Evolutionary conservation across 257 asterid genomes (phyloP).

Genomic region (Fraxinus quadrangulata): DNA sequence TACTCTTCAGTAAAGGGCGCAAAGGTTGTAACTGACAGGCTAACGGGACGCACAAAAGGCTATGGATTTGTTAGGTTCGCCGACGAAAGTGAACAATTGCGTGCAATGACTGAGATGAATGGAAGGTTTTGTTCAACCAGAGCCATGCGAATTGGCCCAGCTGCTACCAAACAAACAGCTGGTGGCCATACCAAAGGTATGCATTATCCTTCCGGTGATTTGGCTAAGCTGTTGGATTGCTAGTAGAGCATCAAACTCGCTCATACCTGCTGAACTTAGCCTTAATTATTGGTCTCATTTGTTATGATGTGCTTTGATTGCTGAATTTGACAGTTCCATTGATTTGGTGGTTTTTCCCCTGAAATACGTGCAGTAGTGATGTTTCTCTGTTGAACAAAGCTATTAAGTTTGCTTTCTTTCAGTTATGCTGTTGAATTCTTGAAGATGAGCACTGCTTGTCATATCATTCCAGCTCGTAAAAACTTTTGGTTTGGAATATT

Average conservation of each 20-base stretch:
- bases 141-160: slow-evolving; percentile 93
- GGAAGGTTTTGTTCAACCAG: slow-evolving; percentile 90
- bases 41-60: slow-evolving; percentile 85
- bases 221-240: slow-evolving; percentile 5
- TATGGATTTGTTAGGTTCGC: slow-evolving; percentile 83
- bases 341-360: slow-evolving; percentile 24
- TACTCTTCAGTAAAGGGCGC: slow-evolving; percentile 83
- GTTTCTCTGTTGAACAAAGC: slow-evolving; percentile 41
- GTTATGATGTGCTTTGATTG: slow-evolving; percentile 31
- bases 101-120: slow-evolving; percentile 93
- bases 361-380: slow-evolving; percentile 32
- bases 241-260: too few species aligned
- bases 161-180: slow-evolving; percentile 77
- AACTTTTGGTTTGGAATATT: slow-evolving; percentile 39
- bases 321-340: slow-evolving; percentile 39
- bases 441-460: slow-evolving; percentile 49
- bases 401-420: slow-evolving; percentile 35
- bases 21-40: slow-evolving; percentile 82
- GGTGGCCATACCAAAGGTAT: slow-evolving; percentile 73
- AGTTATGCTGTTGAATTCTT: slow-evolving; percentile 33
- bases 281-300: slow-evolving; percentile 8
- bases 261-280: too few species aligned
- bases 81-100: slow-evolving; percentile 81
- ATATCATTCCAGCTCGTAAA: slow-evolving; percentile 39
- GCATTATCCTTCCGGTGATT: background rate